Evolutionary conservation across 768 basidiomycete species (phyloP), one percentile per base, ranked within the genome.

Genomic region (Candolleomyces aberdarensis): DNA sequence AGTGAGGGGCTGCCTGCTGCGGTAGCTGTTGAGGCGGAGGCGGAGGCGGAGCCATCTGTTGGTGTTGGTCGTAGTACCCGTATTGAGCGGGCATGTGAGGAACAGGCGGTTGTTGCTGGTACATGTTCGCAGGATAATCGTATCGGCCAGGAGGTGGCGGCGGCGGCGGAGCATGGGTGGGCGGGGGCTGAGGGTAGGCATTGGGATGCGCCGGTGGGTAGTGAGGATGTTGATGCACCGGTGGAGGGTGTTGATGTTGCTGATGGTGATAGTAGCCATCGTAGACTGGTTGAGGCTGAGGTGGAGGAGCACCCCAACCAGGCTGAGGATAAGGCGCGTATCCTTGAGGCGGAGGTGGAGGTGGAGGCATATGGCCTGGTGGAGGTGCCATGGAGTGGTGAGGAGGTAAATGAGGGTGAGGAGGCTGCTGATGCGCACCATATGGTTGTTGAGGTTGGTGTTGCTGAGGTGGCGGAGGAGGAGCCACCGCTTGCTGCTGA

Each of bases 191-290:
- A 15, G 59, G 50, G 29, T 64, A 61, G 19, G 59, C 59, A 32
- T 60, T 60, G 10, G 59, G 59, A 32, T 56, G 59, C 31, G 56
- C 43, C 31, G 57, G 48, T 54, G 61, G 61, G 47, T 60, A 56
- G 41, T 61, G 61, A 9, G 36, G 60, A 19, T 51, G 62, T 13
- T 47, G 61, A 17, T 52, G 62, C n/a, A 56, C 58, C 1, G 65
- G 62, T 41, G 62, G 61, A n/a, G 67, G 62, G 50, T 65, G 66
- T 19, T n/a, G n/a, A n/a, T n/a, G n/a, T n/a, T 64, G 63, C 36
- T 64, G 65, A 22, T 70, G 71, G 48, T 72, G 73, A 48, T 72
- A 70, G 46, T 73, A 72, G 7, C 72, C 72, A 46, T 71, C 69
- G 50, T 76, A 73, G 1, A 66, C 63, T 14, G 67, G 65, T 41